These are phyloP conservation scores for Saturnispora hagleri DNA, from an alignment of 805 yeast genomes.

Conservation along the genomic window DNA sequence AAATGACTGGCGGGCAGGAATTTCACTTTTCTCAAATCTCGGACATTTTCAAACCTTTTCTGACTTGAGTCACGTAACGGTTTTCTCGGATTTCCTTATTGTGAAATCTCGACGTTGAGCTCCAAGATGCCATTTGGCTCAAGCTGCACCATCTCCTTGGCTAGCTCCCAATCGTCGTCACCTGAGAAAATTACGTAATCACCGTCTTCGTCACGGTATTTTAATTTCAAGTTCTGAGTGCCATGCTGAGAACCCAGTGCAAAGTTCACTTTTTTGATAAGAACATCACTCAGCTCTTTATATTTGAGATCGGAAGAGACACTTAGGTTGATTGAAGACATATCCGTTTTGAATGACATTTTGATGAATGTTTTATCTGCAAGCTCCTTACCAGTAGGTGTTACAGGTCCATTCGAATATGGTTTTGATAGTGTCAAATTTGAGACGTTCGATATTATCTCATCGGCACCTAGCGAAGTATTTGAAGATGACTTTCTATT, in stretches of 20 bases:
- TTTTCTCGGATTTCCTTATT: background rate
- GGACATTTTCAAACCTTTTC: background rate
- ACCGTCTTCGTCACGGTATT: constrained; percentile 91
- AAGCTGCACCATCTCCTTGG: constrained; percentile 58
- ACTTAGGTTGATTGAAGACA: constrained; percentile 54
- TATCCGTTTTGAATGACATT: constrained; percentile 30
- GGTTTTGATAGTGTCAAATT: constrained; percentile 13
- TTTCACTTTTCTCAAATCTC: background rate
- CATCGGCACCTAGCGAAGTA: constrained; percentile 8
- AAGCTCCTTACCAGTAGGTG: background rate
- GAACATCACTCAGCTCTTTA: constrained; percentile 31
- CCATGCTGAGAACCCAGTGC: constrained; percentile 34
- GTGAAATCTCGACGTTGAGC: background rate
- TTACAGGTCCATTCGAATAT: background rate
- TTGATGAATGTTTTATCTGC: constrained; percentile 20
- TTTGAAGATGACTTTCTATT: constrained; percentile 9
- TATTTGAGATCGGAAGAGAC: constrained; percentile 33
- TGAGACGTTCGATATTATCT: constrained; percentile 12
- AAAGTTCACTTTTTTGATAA: constrained; percentile 42
- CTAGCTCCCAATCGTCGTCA: constrained; percentile 83
- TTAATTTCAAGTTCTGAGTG: constrained; percentile 38
- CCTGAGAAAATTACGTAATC: constrained; percentile 80
- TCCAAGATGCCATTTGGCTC: background rate
- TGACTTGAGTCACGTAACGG: background rate
- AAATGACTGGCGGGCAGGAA: background rate